These are phyloP conservation scores for Hypoxylon lenormandii DNA, from an alignment of 495 filamentous ascomycete genomes.

Conservation along the genomic window DNA sequence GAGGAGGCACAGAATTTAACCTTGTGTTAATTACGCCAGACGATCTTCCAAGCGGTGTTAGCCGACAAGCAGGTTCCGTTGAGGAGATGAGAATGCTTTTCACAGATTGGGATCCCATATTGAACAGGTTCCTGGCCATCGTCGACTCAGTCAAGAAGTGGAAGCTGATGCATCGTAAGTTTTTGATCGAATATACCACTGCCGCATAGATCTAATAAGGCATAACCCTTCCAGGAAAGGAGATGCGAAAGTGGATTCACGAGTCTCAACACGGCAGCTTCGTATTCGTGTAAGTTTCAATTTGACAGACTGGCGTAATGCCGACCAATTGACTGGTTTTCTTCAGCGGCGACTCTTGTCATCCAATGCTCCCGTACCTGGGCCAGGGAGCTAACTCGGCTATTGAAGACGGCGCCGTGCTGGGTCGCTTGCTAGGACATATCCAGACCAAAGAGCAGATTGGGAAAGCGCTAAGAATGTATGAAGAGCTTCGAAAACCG, in stretches of 20 bases:
- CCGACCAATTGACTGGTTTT: not conserved
- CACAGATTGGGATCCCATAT: constrained; percentile 61
- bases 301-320: not conserved
- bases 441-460: constrained; percentile 39
- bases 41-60: constrained; percentile 56
- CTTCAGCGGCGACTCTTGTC: constrained; percentile 64
- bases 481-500: constrained; percentile 64
- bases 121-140: constrained; percentile 42
- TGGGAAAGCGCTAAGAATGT: constrained; percentile 59
- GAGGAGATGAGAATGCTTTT: constrained; percentile 62
- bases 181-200: not conserved
- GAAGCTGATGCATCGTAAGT: constrained; percentile 54
- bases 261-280: constrained; percentile 30
- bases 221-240: constrained; percentile 31
- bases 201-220: constrained; percentile 12
- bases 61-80: constrained; percentile 54
- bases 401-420: constrained; percentile 61
- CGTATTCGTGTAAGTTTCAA: constrained; percentile 46
- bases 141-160: constrained; percentile 52
- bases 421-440: constrained; percentile 56
- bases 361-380: constrained; percentile 70
- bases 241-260: constrained; percentile 49
- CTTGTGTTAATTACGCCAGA: constrained; percentile 65
- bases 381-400: constrained; percentile 63
- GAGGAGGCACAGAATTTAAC: constrained; percentile 64